Conservation (phyloP, 1,139 yeast species). For the Protomyces macrosporus region DNA sequence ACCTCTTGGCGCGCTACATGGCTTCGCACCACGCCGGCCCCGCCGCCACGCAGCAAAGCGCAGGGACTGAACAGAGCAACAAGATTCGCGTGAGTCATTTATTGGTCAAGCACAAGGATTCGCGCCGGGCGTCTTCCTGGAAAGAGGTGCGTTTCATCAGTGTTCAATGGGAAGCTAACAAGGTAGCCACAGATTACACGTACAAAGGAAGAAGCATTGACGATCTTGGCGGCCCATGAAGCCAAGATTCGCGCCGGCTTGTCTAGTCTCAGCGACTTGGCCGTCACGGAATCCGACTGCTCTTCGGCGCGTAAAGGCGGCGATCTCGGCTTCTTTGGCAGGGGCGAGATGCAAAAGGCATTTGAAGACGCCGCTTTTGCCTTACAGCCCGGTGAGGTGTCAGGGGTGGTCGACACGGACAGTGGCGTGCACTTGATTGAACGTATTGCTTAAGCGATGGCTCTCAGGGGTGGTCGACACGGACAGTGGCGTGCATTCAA, state of each 20-base stretch:
- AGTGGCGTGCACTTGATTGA: slow-evolving; percentile 87
- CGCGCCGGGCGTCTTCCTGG: slow-evolving; percentile 91
- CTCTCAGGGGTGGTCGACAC: slow-evolving; percentile 53
- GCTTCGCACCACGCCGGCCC: slow-evolving; percentile 36
- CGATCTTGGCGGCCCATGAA: slow-evolving; percentile 55
- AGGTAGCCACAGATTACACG: slow-evolving; percentile 57
- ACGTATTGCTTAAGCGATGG: slow-evolving; percentile 57
- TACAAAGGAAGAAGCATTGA: slow-evolving; percentile 76
- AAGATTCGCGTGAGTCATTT: slow-evolving; percentile 70
- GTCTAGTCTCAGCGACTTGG: slow-evolving; percentile 55
- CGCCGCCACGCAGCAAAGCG: slow-evolving; percentile 27
- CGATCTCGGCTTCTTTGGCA: slow-evolving; percentile 81
- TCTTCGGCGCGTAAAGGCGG: slow-evolving; percentile 83
- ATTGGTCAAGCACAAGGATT: slow-evolving; percentile 71
- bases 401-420: slow-evolving; percentile 79
- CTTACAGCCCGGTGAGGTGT: slow-evolving; percentile 74
- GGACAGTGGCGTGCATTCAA: slow-evolving; percentile 85
- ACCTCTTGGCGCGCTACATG: slow-evolving; percentile 54
- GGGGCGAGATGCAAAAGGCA: slow-evolving; percentile 90
- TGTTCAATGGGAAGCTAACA: too few species aligned
- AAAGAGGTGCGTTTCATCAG: slow-evolving; percentile 42
- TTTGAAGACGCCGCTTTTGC: slow-evolving; percentile 85
- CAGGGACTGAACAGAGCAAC: slow-evolving; percentile 35
- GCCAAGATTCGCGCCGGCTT: slow-evolving; percentile 65
- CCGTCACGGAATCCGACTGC: slow-evolving; percentile 82